Conservation (phyloP, 371 early-diverging fungal genomes). For the Choanephora cucurbitarum region DNA sequence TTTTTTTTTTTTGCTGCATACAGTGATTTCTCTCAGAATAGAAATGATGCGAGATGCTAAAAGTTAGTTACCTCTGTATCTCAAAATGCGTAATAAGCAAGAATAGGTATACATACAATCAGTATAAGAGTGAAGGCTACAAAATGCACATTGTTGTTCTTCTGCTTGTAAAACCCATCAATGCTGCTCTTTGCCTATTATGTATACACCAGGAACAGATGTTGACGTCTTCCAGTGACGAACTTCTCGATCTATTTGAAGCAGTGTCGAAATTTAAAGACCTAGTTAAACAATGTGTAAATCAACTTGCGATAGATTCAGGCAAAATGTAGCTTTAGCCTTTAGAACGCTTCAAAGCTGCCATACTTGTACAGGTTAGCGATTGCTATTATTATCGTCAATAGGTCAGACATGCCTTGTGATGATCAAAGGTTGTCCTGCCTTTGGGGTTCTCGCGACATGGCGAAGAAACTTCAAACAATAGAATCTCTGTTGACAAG, state of each 20-base stretch:
- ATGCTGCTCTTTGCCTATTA: not conserved
- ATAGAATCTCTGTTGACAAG: conserved; percentile 7
- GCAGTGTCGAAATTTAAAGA: conserved; percentile 5
- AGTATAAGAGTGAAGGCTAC: conserved; percentile 13
- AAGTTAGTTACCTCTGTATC: conserved; percentile 8
- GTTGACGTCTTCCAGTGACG: conserved; percentile 5
- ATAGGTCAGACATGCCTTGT: conserved; percentile 21
- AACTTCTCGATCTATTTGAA: not conserved
- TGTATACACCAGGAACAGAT: not conserved
- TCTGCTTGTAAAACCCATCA: conserved; percentile 7
- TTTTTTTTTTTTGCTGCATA: no score
- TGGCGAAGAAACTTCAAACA: conserved; percentile 23
- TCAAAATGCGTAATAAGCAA: conserved; percentile 11
- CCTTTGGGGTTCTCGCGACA: conserved; percentile 14
- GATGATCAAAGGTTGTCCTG: conserved; percentile 19
- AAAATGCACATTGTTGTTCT: conserved; percentile 9
- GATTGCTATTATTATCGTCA: conserved; percentile 13
- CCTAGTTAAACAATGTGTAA: conserved; percentile 9
- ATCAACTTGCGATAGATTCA: conserved; percentile 14
- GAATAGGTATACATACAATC: conserved; percentile 15
- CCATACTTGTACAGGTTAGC: conserved; percentile 12
- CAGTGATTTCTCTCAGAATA: no score
- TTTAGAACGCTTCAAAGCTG: conserved; percentile 16
- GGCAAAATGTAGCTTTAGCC: conserved; percentile 14
- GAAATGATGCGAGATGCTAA: conserved; percentile 16